phyloP scores from a whole-genome alignment of 2,329 filamentous ascomycete genomes.

The Fusarium avenaceum region DNA sequence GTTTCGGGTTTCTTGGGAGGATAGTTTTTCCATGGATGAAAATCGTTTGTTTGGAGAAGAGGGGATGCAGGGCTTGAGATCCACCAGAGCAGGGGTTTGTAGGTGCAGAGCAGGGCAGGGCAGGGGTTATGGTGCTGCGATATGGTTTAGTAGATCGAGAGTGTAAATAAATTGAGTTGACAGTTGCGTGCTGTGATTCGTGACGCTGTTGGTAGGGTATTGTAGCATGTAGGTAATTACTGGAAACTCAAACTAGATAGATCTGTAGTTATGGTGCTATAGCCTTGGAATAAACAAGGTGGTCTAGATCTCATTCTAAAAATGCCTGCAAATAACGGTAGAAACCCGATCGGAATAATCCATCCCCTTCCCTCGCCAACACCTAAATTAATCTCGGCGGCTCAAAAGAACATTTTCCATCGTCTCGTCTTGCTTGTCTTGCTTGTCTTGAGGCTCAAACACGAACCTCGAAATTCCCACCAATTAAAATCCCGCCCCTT shows the following conservation, averaged over 20 bases:
- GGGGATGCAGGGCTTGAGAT: slow-evolving; percentile 8
- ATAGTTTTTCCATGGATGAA: slow-evolving; percentile 42
- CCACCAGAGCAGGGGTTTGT: slow-evolving; percentile 11
- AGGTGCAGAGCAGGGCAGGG: background rate
- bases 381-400: slow-evolving; percentile 7
- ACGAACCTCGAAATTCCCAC: slow-evolving; percentile 43
- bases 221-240: no score
- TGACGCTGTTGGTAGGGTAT: no score
- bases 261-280: no score
- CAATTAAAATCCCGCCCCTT: slow-evolving; percentile 46
- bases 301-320: background rate
- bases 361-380: background rate
- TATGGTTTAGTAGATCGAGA: background rate
- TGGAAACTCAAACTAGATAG: no score
- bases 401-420: slow-evolving; percentile 6
- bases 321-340: background rate
- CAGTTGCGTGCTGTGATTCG: no score
- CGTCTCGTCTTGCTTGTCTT: background rate
- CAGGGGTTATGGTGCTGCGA: background rate
- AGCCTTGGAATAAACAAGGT: background rate
- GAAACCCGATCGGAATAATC: background rate
- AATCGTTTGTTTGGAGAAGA: slow-evolving; percentile 22
- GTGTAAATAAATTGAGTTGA: background rate
- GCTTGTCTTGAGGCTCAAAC: slow-evolving; percentile 49
- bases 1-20: slow-evolving; percentile 31